Percentiles rank a stretch among this genome's conserved stretches.
Evolutionary conservation across 2,329 filamentous ascomycete species (phyloP).

Genomic region (Endothia cerciana): DNA sequence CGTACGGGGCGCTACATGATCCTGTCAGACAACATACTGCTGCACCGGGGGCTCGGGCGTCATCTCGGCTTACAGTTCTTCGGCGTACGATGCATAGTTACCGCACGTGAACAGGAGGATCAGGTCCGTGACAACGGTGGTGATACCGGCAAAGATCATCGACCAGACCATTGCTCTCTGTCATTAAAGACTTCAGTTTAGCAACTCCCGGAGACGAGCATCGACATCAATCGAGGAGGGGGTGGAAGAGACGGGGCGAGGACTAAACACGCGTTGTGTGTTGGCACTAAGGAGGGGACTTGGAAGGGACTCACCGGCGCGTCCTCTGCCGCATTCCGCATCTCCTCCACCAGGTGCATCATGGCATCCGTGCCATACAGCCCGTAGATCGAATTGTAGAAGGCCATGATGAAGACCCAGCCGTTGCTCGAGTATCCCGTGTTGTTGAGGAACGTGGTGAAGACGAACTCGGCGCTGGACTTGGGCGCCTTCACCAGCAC

Average conservation of each 20-base stretch:
- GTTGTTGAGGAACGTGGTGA: slow-evolving; percentile 12
- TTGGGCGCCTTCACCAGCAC: slow-evolving; percentile 12
- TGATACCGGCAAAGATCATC: slow-evolving; percentile 10
- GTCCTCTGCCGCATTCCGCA: slow-evolving; percentile 11
- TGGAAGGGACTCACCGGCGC: neutral
- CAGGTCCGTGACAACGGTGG: slow-evolving; percentile 3
- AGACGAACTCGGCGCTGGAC: slow-evolving; percentile 10
- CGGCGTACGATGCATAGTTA: neutral
- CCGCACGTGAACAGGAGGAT: slow-evolving; percentile 14
- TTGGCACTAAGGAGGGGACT: neutral
- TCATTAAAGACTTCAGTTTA: neutral
- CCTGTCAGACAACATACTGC: neutral
- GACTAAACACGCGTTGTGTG: no score
- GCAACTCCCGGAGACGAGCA: neutral
- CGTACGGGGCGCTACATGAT: neutral
- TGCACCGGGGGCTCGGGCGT: neutral
- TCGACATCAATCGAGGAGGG: no score
- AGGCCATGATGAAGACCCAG: slow-evolving; percentile 13
- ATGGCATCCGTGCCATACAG: slow-evolving; percentile 12
- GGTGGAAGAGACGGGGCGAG: no score
- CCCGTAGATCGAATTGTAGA: slow-evolving; percentile 7
- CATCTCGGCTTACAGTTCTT: slow-evolving; percentile 10
- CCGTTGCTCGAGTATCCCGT: slow-evolving; percentile 5
- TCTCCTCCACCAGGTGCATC: slow-evolving; percentile 17
- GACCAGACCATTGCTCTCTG: slow-evolving; percentile 15